Percentiles rank a stretch among this genome's conserved stretches.
Evolutionary conservation across 2,329 filamentous ascomycete genomes (phyloP).

Genomic region (Pestalotiopsis fici): DNA sequence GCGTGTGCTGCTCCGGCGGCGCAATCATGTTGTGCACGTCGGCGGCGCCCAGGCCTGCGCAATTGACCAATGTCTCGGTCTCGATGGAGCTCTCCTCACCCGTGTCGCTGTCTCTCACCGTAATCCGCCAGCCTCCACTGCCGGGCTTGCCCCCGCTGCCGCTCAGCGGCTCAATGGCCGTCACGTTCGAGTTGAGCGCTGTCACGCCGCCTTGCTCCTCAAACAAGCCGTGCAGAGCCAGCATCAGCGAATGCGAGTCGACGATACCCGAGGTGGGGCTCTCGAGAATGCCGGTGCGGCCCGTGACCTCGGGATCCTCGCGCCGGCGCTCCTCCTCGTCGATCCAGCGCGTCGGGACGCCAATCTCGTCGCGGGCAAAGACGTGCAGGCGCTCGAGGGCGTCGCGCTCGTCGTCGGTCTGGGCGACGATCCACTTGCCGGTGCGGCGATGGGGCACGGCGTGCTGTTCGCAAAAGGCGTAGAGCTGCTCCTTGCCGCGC

Average conservation of each 20-base stretch:
- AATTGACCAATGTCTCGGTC: constrained; percentile 78
- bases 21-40: constrained; percentile 81
- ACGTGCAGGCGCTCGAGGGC: constrained; percentile 55
- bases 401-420: constrained; percentile 70
- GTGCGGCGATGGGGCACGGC: constrained; percentile 71
- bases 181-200: constrained; percentile 70
- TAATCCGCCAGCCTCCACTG: constrained; percentile 68
- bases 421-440: constrained; percentile 95
- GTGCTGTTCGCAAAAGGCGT: constrained; percentile 70
- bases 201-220: constrained; percentile 75
- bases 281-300: constrained; percentile 75
- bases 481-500: constrained; percentile 73
- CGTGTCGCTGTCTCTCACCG: constrained; percentile 45
- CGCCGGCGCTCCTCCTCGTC: constrained; percentile 58
- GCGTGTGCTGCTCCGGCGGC: constrained; percentile 53
- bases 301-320: constrained; percentile 75
- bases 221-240: constrained; percentile 73
- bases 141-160: constrained; percentile 40
- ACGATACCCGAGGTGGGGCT: constrained; percentile 87
- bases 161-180: constrained; percentile 53
- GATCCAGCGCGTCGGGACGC: constrained; percentile 75
- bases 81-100: constrained; percentile 63
- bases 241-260: constrained; percentile 84
- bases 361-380: constrained; percentile 38
- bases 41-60: constrained; percentile 79